Evolutionary conservation across 2,329 filamentous ascomycete genomes (phyloP).

Genomic region (Zelopaecilomyces penicillatus): DNA sequence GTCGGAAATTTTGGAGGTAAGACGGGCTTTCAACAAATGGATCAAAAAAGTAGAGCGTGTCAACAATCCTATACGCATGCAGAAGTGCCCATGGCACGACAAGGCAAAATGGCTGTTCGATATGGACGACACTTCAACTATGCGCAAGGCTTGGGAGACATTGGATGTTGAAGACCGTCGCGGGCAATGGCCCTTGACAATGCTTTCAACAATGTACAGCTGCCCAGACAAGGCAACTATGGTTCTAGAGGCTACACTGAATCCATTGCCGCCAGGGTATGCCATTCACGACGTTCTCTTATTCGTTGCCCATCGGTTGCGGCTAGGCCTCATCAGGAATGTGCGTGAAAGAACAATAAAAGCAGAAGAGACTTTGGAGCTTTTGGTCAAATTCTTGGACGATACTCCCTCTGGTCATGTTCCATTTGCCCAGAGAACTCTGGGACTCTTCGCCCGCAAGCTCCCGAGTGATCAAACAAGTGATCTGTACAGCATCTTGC

Average conservation of each 20-base stretch:
- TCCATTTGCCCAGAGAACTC: conserved; percentile 29
- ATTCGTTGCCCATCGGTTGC: conserved; percentile 19
- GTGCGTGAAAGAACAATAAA: conserved; percentile 15
- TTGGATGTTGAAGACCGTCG: conserved; percentile 18
- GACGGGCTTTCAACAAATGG: conserved; percentile 15
- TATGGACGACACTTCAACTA: conserved; percentile 18
- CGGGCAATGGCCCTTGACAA: conserved; percentile 23
- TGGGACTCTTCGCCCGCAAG: conserved; percentile 24
- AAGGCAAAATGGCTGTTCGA: conserved; percentile 23
- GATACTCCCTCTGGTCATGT: conserved; percentile 21
- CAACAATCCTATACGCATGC: too few relatives aligned
- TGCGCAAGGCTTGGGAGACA: conserved; percentile 26
- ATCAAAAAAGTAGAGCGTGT: too few relatives aligned
- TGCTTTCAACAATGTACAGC: conserved; percentile 27
- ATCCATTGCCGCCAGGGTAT: conserved; percentile 28
- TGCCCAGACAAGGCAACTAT: conserved; percentile 22
- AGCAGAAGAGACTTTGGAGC: conserved; percentile 22
- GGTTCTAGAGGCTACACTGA: conserved; percentile 30
- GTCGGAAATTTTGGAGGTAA: conserved; percentile 14
- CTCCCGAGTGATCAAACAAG: conserved; percentile 21
- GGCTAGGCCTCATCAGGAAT: conserved; percentile 10
- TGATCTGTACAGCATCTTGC: conserved; percentile 29
- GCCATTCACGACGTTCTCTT: conserved; percentile 28
- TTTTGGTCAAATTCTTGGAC: conserved; percentile 21
- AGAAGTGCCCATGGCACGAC: conserved; percentile 17